Percentiles rank a stretch among this genome's conserved stretches.
Conservation (phyloP, 805 yeast genomes). For the Suhomyces kilbournensis region DNA sequence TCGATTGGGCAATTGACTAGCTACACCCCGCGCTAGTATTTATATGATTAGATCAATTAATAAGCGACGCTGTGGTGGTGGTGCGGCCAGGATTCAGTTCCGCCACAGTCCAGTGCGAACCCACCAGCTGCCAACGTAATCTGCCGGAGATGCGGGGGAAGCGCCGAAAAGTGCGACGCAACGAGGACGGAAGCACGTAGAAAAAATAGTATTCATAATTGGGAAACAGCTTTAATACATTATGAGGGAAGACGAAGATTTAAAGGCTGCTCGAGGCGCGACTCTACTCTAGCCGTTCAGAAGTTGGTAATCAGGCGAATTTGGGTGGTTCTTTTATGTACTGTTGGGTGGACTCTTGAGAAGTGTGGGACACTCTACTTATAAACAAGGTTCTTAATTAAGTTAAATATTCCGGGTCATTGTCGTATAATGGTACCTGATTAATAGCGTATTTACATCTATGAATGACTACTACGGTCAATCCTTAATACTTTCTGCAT, state of each 20-base stretch:
- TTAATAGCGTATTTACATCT: background rate
- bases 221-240: background rate
- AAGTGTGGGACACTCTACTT: background rate
- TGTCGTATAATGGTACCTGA: background rate
- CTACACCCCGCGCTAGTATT: background rate
- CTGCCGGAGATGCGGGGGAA: background rate
- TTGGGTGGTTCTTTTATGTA: background rate
- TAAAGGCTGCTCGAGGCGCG: background rate
- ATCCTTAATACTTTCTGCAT: background rate
- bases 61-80: background rate
- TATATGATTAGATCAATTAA: background rate
- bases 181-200: background rate
- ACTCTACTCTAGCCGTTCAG: background rate
- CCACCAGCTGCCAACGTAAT: background rate
- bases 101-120: background rate
- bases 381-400: background rate
- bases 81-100: background rate
- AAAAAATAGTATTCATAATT: too few relatives aligned
- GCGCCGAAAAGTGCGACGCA: background rate
- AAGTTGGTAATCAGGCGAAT: background rate
- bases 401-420: background rate
- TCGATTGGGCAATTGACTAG: background rate
- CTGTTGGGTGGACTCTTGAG: background rate
- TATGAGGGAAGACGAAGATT: background rate
- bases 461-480: background rate